Evolutionary conservation across 345 rosid species (phyloP), one percentile per base, ranked within the genome.

Genomic region (Lepidium didymum): DNA sequence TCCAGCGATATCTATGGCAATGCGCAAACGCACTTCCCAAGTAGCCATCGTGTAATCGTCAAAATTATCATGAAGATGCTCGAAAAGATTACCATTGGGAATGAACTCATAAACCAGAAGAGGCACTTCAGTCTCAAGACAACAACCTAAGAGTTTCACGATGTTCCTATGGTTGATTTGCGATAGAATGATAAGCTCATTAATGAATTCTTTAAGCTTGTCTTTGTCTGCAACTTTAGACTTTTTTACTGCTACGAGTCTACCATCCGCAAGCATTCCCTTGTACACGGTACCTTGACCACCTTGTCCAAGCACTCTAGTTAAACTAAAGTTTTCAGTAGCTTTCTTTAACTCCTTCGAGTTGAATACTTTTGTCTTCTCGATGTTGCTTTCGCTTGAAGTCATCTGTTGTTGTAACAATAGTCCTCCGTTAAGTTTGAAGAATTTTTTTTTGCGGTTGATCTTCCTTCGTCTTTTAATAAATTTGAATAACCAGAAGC

Each of bases 11-110:
- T 62, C 67, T 46, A 35, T 14, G 8, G 67, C 54, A 10, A 62
- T 62, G 19, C 59, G 62, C 11, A 84, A 84, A 43, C 86, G 77
- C 11, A 29, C 67, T 46, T 21, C 47, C 86, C 84, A 82, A 11
- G 67, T 16, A 58, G 64, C 50, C 50, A 59, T 40, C 1, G 49
- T 59, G 64, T 23, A 59, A 41, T 41, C 64, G n/a, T 59, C 50
- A 10, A 2, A 61, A 1, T 61, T 53, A 11, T 44, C 53, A 7
- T 61, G 66, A 31, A 61, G 66, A 44, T 43, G 66, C 29, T 61
- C 66, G 11, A 61, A 61, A 14, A 61, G 66, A 6, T 61, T 61
- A 7, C 66, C 66, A 0, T 61, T 61, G 36, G 65, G 37, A n/a
- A 60, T 43, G 6, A 43, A 60, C 65, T 60, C 65, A 25, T 60